These are phyloP conservation scores for Lipomyces sp. DNA, from an alignment of 805 yeast genomes.

Conservation along the genomic window DNA sequence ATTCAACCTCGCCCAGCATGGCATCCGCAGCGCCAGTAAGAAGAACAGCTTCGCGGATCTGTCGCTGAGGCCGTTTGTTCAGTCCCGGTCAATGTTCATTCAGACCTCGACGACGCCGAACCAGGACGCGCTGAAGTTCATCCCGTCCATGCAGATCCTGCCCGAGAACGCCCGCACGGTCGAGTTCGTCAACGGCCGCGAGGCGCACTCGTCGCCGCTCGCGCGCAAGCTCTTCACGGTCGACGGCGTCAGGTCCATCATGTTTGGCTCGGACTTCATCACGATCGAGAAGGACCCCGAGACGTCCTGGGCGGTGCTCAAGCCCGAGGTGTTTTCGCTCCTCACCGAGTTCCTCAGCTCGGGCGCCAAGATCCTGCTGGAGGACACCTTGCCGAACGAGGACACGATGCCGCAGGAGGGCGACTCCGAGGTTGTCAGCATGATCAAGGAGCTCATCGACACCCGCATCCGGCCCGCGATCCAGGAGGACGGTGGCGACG, in stretches of 20 bases:
- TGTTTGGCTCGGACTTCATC: constrained; percentile 81
- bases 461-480: constrained; percentile 97
- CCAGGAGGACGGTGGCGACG: constrained; percentile 98
- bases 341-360: constrained; percentile 46
- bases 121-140: constrained; percentile 77
- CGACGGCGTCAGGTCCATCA: constrained; percentile 71
- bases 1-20: too few species aligned
- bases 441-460: constrained; percentile 88
- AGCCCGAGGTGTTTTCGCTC: constrained; percentile 55
- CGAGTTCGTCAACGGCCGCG: constrained; percentile 72
- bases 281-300: constrained; percentile 67
- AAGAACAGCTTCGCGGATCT: too few species aligned
- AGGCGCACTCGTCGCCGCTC: constrained; percentile 70
- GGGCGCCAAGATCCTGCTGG: constrained; percentile 48
- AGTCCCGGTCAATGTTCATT: constrained; percentile 49
- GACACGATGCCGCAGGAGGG: constrained; percentile 55
- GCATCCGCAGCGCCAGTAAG: too few species aligned
- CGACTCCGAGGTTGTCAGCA: constrained; percentile 74
- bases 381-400: constrained; percentile 38
- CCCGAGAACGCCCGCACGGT: constrained; percentile 56
- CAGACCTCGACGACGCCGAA: constrained; percentile 86
- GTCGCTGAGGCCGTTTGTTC: background rate
- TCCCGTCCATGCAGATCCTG: constrained; percentile 65
- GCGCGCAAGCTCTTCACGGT: constrained; percentile 71
- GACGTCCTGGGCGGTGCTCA: constrained; percentile 67